Conservation (phyloP, 2,329 filamentous ascomycete species). For the Xylariales sp. region DNA sequence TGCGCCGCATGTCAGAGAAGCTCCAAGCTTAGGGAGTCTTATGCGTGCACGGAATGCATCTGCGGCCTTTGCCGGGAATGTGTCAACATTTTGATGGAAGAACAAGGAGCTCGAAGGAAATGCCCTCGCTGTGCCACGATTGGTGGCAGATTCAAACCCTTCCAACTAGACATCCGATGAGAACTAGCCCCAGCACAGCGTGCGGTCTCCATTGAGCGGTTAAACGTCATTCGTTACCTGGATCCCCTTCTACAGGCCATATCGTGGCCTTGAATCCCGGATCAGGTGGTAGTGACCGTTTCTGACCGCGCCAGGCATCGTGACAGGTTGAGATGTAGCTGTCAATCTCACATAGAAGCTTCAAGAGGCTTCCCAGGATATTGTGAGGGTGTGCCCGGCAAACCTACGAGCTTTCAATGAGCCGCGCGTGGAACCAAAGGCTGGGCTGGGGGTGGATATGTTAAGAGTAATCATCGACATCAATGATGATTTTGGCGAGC, state of each 20-base stretch:
- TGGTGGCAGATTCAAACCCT: slow-evolving; percentile 76
- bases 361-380: too few relatives aligned
- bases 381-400: too few relatives aligned
- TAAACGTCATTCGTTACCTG: slow-evolving; percentile 9
- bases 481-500: too few relatives aligned
- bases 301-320: slow-evolving; percentile 4
- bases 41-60: slow-evolving; percentile 94
- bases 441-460: background rate
- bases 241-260: slow-evolving; percentile 8
- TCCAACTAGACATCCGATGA: slow-evolving; percentile 77
- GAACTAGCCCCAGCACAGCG: slow-evolving; percentile 9
- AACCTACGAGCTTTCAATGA: background rate
- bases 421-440: background rate
- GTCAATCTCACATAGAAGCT: too few relatives aligned
- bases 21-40: slow-evolving; percentile 75
- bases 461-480: background rate
- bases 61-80: slow-evolving; percentile 87
- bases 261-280: slow-evolving; percentile 2
- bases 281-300: slow-evolving; percentile 4
- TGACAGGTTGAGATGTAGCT: too few relatives aligned
- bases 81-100: slow-evolving; percentile 72
- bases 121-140: slow-evolving; percentile 77
- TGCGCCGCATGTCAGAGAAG: slow-evolving; percentile 81
- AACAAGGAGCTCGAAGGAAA: slow-evolving; percentile 70
- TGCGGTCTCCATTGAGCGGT: slow-evolving; percentile 6